Evolutionary conservation across 164 flowering plant species (phyloP).

Genomic region (Umbilicus rupestris): DNA sequence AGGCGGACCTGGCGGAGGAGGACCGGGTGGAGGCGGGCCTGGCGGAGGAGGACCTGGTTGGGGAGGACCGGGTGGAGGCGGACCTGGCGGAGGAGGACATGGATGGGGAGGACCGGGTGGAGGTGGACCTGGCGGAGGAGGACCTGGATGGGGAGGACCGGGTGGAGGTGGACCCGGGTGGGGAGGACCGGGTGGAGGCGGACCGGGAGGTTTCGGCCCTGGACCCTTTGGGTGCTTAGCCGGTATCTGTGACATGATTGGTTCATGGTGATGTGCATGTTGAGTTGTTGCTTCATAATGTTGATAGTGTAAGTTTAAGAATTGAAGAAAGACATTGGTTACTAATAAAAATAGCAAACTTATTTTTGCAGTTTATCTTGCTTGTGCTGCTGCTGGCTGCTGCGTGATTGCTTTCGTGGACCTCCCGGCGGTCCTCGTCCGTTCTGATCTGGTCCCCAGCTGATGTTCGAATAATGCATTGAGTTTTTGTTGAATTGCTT

Average conservation of each 20-base stretch:
- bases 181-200: neutral
- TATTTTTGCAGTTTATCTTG: constrained; percentile 16
- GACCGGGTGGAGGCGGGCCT: neutral
- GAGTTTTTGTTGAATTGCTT: too few relatives aligned
- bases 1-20: constrained; percentile 5
- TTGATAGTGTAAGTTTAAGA: too few relatives aligned
- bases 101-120: constrained; percentile 18
- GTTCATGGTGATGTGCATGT: neutral
- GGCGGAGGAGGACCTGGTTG: constrained; percentile 10
- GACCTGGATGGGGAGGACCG: constrained; percentile 13
- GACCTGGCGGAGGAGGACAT: constrained; percentile 19
- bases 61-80: neutral
- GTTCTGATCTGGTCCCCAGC: neutral
- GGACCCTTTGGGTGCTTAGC: neutral
- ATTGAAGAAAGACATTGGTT: neutral
- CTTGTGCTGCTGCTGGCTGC: constrained; percentile 31
- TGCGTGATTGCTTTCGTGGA: constrained; percentile 28
- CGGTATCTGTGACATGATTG: neutral
- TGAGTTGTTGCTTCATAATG: neutral
- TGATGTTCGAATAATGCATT: too few relatives aligned
- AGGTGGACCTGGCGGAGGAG: constrained; percentile 9
- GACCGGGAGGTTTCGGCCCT: neutral
- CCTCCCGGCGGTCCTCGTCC: constrained; percentile 13
- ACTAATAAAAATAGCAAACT: neutral
- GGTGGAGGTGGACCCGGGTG: constrained; percentile 2